phyloP scores from a whole-genome alignment of 768 basidiomycete genomes.

The Lactarius deliciosus region DNA sequence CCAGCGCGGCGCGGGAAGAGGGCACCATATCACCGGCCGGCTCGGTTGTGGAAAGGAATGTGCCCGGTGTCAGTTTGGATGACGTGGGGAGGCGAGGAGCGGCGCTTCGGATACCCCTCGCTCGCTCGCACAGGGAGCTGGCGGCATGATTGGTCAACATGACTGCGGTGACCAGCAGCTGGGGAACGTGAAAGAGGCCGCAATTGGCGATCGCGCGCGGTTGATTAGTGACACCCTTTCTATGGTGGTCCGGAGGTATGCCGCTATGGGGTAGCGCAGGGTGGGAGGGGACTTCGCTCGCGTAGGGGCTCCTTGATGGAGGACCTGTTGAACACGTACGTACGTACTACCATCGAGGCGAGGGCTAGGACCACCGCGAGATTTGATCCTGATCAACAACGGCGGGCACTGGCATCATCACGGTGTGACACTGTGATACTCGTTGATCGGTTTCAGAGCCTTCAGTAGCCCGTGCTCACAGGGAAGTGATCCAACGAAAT shows the following conservation, averaged over 20 bases:
- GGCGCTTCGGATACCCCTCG: neutral
- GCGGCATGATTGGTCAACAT: neutral
- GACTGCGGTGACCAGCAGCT: neutral
- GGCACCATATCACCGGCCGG: neutral
- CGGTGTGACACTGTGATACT: neutral
- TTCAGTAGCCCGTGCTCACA: neutral
- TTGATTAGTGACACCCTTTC: neutral
- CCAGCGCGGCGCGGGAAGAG: conserved; percentile 1
- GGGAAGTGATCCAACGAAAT: neutral
- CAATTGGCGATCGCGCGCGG: neutral
- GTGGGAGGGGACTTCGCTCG: neutral
- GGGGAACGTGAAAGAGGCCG: neutral
- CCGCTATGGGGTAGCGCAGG: neutral
- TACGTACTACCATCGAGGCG: neutral
- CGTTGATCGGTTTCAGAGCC: neutral
- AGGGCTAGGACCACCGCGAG: neutral
- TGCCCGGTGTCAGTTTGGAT: too few relatives aligned
- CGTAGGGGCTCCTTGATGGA: neutral
- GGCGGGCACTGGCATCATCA: neutral
- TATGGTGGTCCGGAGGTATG: neutral
- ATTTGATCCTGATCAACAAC: neutral
- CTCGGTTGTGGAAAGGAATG: neutral
- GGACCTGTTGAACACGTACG: neutral
- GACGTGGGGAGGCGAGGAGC: neutral
- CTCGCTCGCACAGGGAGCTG: neutral